These are phyloP conservation scores for Pyricularia pennisetigena DNA, from an alignment of 2,329 filamentous ascomycete genomes.

Conservation along the genomic window DNA sequence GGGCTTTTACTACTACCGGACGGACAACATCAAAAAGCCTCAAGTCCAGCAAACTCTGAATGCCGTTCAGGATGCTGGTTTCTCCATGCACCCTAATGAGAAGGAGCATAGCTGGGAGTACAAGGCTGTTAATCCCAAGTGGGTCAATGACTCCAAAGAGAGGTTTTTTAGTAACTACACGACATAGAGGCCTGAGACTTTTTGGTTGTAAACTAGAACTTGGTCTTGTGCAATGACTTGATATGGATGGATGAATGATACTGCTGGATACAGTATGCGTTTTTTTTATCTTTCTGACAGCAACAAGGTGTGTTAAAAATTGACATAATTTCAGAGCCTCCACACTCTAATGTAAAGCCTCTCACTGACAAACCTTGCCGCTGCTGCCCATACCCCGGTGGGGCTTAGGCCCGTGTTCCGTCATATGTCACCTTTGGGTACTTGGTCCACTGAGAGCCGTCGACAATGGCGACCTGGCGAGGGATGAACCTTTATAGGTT, in stretches of 20 bases:
- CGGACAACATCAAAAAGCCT: background rate
- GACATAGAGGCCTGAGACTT: background rate
- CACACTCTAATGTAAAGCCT: too few relatives aligned
- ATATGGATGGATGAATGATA: background rate
- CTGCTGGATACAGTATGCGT: background rate
- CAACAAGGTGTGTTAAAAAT: too few relatives aligned
- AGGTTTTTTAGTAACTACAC: background rate
- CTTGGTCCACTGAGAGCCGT: background rate
- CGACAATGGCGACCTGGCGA: too few relatives aligned
- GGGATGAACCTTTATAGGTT: too few relatives aligned
- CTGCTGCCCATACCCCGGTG: too few relatives aligned
- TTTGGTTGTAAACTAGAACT: background rate
- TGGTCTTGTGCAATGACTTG: background rate
- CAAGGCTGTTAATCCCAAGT: background rate
- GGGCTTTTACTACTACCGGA: background rate
- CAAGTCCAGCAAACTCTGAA: background rate
- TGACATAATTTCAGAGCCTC: too few relatives aligned
- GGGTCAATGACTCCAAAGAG: background rate
- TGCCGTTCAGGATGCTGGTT: background rate
- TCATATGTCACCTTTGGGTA: too few relatives aligned
- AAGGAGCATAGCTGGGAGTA: background rate
- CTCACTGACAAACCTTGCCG: too few relatives aligned
- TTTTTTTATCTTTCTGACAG: too few relatives aligned
- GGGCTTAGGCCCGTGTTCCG: too few relatives aligned
- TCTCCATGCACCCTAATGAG: background rate